phyloP scores from a whole-genome alignment of 805 yeast genomes.

The Yamadazyma ubonensis region DNA sequence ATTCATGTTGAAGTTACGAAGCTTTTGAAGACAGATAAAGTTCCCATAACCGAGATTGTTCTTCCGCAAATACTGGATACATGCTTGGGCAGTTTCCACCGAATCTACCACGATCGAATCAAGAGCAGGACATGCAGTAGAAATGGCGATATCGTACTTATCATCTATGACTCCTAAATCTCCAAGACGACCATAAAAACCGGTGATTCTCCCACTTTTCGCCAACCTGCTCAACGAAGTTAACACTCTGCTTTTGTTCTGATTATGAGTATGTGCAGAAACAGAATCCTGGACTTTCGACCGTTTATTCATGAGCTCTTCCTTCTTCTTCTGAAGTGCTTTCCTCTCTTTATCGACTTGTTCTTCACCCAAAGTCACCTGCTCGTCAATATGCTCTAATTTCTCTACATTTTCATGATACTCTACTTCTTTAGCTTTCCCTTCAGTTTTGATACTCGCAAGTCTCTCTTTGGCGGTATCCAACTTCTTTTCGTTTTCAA shows the following conservation, averaged over 20 bases:
- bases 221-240: slow-evolving; percentile 66
- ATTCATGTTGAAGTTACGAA: slow-evolving; percentile 58
- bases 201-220: slow-evolving; percentile 77
- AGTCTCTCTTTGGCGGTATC: slow-evolving; percentile 44
- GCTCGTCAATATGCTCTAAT: slow-evolving; percentile 48
- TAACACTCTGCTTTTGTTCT: slow-evolving; percentile 73
- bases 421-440: slow-evolving; percentile 49
- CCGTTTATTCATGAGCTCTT: slow-evolving; percentile 51
- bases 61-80: slow-evolving; percentile 77
- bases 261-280: slow-evolving; percentile 51
- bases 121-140: slow-evolving; percentile 89
- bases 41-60: slow-evolving; percentile 86
- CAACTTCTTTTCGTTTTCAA: slow-evolving; percentile 37
- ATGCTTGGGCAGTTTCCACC: slow-evolving; percentile 56
- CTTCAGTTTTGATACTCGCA: slow-evolving; percentile 45
- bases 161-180: slow-evolving; percentile 90
- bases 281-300: slow-evolving; percentile 68
- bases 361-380: slow-evolving; percentile 55
- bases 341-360: slow-evolving; percentile 52
- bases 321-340: slow-evolving; percentile 54
- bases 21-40: slow-evolving; percentile 75
- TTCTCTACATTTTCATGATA: slow-evolving; percentile 48
- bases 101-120: slow-evolving; percentile 92
- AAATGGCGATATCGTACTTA: slow-evolving; percentile 85
- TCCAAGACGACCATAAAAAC: slow-evolving; percentile 89